A percentile compares a stretch with the other conserved stretches of the same genome.
Conservation (phyloP, 306 rosid genomes). For the Ammopiptanthus mongolicus region DNA sequence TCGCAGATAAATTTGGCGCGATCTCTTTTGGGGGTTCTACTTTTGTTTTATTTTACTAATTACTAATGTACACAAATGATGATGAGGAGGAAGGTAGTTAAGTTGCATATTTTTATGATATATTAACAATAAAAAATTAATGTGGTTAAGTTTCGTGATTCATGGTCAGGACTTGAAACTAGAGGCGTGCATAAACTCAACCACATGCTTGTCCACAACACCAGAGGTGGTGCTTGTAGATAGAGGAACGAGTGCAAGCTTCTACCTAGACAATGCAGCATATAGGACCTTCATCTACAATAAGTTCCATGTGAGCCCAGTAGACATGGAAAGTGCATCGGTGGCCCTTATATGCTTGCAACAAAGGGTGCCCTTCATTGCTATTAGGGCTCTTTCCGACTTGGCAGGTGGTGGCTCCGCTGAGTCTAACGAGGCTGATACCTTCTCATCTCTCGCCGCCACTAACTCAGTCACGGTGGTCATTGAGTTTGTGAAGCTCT, state of each 20-base stretch:
- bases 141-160: not conserved
- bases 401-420: constrained; percentile 50
- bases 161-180: constrained; percentile 27
- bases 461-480: constrained; percentile 38
- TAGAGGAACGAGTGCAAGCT: constrained; percentile 45
- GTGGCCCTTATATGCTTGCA: constrained; percentile 53
- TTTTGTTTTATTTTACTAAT: too few species aligned
- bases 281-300: constrained; percentile 38
- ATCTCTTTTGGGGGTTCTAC: too few species aligned
- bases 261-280: constrained; percentile 52
- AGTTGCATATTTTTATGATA: too few species aligned
- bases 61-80: too few species aligned
- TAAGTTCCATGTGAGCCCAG: constrained; percentile 45
- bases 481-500: constrained; percentile 40
- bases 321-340: constrained; percentile 45
- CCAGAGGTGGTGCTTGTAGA: constrained; percentile 44
- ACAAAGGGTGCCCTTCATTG: constrained; percentile 49
- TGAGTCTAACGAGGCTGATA: constrained; percentile 48
- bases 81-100: too few species aligned
- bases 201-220: constrained; percentile 40
- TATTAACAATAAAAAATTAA: not conserved
- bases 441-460: constrained; percentile 44
- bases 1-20: too few species aligned
- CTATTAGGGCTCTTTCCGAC: constrained; percentile 45
- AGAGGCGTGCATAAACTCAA: constrained; percentile 46